Conservation (phyloP, 2,329 filamentous ascomycete species). For the Allantophomopsis cytisporea region DNA sequence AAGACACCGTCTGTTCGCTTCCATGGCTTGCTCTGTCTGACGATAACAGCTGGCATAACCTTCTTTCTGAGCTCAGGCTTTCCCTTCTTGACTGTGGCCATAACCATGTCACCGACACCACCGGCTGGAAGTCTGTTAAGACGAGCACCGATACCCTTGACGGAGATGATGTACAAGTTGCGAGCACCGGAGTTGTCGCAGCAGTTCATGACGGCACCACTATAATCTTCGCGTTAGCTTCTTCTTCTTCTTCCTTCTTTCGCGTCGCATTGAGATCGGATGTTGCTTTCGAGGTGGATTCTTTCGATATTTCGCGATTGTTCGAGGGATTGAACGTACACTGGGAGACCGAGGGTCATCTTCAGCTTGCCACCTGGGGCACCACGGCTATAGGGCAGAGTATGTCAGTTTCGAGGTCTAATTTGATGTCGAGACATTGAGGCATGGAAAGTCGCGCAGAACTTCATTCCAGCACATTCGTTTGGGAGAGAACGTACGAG, state of each 20-base stretch:
- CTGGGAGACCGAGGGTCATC: conserved; percentile 99
- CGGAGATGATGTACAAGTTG: conserved; percentile 99
- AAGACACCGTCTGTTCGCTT: conserved; percentile 96
- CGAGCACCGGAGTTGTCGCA: conserved; percentile 97
- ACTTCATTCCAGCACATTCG: conserved; percentile 1
- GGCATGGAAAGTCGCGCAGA: neutral
- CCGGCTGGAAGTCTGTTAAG: conserved; percentile 95
- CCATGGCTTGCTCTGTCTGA: conserved; percentile 99
- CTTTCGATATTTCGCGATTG: neutral
- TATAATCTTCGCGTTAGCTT: conserved; percentile 20
- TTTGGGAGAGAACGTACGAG: conserved; percentile 33
- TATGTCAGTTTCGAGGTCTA: conserved; percentile 5
- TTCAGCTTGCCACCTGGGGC: conserved; percentile 99
- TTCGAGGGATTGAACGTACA: conserved; percentile 52
- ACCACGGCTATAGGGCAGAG: conserved; percentile 47
- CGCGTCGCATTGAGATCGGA: conserved; percentile 3
- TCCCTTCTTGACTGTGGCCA: conserved; percentile 99
- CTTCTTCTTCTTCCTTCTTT: no score
- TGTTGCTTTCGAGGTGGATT: conserved; percentile 15
- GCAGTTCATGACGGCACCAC: conserved; percentile 99
- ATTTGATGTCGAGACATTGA: neutral
- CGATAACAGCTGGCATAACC: conserved; percentile 99
- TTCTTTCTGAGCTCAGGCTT: conserved; percentile 99
- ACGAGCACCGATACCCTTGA: conserved; percentile 96
- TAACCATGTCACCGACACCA: conserved; percentile 99